Evolutionary conservation across 331 rosid species (phyloP), one percentile per base, ranked within the genome.

Genomic region (Malus hybrid): DNA sequence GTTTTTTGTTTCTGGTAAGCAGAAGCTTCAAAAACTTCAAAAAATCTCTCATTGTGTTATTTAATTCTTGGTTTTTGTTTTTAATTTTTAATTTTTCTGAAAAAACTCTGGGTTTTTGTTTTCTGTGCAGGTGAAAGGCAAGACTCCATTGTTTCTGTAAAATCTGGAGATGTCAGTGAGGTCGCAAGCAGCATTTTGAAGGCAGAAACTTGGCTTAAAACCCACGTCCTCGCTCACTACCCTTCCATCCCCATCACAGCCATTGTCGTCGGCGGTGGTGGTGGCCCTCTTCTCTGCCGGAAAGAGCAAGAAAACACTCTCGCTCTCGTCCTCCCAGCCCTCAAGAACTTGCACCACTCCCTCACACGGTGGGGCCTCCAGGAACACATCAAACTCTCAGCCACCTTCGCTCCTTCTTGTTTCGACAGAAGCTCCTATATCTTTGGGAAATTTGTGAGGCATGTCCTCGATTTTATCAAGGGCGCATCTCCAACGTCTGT

Each of bases 301-400:
- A 71, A 71, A 55, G 68, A 77, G 42, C 85, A 75, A 57, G 77
- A 73, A 4, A 68, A 68, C 24, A 75, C 82, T 30, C 79, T 81
- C 15, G 20, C 26, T 66, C 18, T 80, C 57, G 77, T 85, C 68
- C 70, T 89, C 5, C 84, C 85, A 18, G 85, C 91, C 62, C 36
- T 91, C 66, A 88, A 83, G 86, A 93, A 93, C 80, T 66, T 93
- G 24, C 78, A 87, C 68, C 86, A 89, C 65, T 91, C 97, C 4
- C 88, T 91, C 2, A 88, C 53, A 7, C 84, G 97, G 76, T 93
- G 97, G 97, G 93, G 90, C 76, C 89, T 93, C 82, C 93, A 91
- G 83, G 79, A 85, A 44, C 83, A 86, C 4, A 89, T 91, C 46
- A 88, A 87, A 77, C 84, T 93, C 80, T 88, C 97, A 5, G 76